Conservation (phyloP, 2,329 filamentous ascomycete genomes). For the Aspergillus caelatus region DNA sequence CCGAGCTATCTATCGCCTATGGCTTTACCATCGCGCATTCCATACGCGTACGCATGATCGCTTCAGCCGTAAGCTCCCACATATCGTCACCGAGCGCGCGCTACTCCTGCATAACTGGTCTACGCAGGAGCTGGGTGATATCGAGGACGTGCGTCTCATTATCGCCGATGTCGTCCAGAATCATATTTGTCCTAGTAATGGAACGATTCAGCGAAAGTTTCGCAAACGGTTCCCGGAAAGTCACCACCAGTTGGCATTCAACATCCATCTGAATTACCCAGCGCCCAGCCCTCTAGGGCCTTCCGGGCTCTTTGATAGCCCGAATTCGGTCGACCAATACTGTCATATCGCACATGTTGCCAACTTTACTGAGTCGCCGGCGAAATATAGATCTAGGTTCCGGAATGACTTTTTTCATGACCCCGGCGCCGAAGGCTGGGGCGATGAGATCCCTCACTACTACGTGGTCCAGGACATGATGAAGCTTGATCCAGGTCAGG, state of each 20-base stretch:
- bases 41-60: constrained; percentile 57
- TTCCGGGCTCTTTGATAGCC: constrained; percentile 12
- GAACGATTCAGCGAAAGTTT: constrained; percentile 61
- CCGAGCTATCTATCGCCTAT: constrained; percentile 62
- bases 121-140: constrained; percentile 58
- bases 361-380: constrained; percentile 24
- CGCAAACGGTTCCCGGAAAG: constrained; percentile 57
- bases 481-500: constrained; percentile 63
- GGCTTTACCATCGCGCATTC: constrained; percentile 63
- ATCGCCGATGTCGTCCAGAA: constrained; percentile 59
- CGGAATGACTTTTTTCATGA: constrained; percentile 54
- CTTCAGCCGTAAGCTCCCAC: constrained; percentile 50
- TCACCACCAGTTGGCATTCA: constrained; percentile 54
- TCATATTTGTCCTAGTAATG: constrained; percentile 65
- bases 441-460: constrained; percentile 65
- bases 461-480: constrained; percentile 67
- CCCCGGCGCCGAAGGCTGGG: constrained; percentile 63
- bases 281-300: constrained; percentile 18
- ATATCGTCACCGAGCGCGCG: constrained; percentile 55
- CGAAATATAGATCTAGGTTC: constrained; percentile 51
- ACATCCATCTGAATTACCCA: constrained; percentile 56
- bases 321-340: constrained; percentile 19
- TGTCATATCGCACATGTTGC: constrained; percentile 29
- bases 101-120: constrained; percentile 63
- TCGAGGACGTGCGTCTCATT: constrained; percentile 60